Evolutionary conservation across 2,329 filamentous ascomycete species (phyloP), one percentile per base, ranked within the genome.

Genomic region (Talaromyces sp.): DNA sequence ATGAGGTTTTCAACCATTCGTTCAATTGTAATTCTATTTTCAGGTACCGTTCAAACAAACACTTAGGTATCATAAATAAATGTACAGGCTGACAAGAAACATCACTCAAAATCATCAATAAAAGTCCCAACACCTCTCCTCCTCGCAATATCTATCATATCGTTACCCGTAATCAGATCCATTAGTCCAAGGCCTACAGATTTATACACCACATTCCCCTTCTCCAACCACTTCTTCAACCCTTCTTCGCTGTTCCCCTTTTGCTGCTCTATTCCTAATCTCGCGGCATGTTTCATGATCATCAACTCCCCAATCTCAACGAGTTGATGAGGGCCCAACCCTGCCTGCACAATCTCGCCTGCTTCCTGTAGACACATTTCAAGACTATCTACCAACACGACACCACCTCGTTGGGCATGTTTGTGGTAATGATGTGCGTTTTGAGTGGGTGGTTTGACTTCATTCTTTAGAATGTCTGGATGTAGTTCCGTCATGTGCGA

Each of bases 251-350:
- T 73, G 22, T 78, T 73, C 33, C 77, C 35, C 27, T 66, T 62
- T 33, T 62, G 59, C 68, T 73, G 69, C 68, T 77, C 72, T 4
- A 72, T 68, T 57, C 74, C 71, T 15, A 73, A 68, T 45, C 70
- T 73, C 2, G 82, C 82, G 62, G 86, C 84, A 56, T 83, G 77
- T 73, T 84, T 85, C 70, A 89, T 77, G 85, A 89, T 89, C 67
- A 89, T 78, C 57, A 97, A 80, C 74, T 97, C 93, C 3, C 93
- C 94, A 1, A 97, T 80, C 76, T 97, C 94, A 0, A 97, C 91
- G 3, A 97, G 84, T 70, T 96, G 89, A 54, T 87, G 84, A 0
- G 91, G 88, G 25, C 83, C 83, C 33, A 97, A 81, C 0, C 87
- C 88, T 0, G 92, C 91, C 69, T 92, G 87, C 10, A 96, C 89